These are phyloP conservation scores for Phytophthora kernoviae DNA, from an alignment of 352 stramenopile genomes.

Conservation along the genomic window DNA sequence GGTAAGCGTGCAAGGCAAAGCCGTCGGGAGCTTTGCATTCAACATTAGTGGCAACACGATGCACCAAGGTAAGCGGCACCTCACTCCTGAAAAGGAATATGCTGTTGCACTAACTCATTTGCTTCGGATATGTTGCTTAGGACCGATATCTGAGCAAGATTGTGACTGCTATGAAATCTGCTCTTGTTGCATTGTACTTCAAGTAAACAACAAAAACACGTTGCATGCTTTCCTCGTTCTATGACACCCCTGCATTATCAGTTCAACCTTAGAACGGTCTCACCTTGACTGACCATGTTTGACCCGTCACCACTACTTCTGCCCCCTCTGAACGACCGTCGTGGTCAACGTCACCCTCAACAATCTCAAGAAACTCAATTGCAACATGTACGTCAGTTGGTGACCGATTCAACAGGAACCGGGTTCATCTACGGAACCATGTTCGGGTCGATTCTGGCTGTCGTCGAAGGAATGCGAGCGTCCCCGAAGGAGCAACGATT, in stretches of 20 bases:
- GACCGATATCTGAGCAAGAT: no score
- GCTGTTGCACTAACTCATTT: background rate
- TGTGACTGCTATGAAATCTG: no score
- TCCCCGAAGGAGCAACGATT: constrained; percentile 38
- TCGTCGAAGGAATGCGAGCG: constrained; percentile 35
- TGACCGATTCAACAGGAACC: constrained; percentile 32
- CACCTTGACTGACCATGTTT: constrained; percentile 10
- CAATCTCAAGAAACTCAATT: constrained; percentile 18
- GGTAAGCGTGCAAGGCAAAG: constrained; percentile 29
- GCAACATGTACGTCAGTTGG: constrained; percentile 8
- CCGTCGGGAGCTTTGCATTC: constrained; percentile 25
- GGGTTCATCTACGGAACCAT: constrained; percentile 51
- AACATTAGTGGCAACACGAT: constrained; percentile 29
- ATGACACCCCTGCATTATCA: background rate
- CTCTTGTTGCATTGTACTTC: constrained; percentile 8
- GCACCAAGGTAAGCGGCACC: no score
- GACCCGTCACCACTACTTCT: constrained; percentile 13
- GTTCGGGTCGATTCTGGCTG: constrained; percentile 41
- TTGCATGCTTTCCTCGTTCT: background rate
- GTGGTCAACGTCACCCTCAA: constrained; percentile 5
- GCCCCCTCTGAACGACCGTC: constrained; percentile 6
- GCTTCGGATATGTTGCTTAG: no score
- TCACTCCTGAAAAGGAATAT: no score
- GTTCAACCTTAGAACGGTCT: no score
- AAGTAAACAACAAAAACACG: constrained; percentile 3